Evolutionary conservation across 108 stramenopile species (phyloP).

Genomic region (Cyclostephanos invisitatus): DNA sequence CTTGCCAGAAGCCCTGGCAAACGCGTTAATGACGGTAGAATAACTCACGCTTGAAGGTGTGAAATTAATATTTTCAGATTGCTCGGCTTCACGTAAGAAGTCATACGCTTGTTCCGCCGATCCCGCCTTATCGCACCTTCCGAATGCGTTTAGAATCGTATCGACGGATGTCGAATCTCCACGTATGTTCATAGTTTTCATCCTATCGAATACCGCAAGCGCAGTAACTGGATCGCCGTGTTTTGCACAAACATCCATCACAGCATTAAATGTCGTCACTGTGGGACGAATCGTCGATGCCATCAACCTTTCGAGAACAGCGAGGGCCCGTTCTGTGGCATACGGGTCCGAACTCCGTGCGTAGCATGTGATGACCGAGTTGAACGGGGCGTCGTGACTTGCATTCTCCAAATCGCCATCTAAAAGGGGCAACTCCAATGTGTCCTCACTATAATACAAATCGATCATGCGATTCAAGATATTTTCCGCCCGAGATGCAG

Average conservation of each 20-base stretch:
- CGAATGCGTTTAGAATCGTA: constrained; percentile 45
- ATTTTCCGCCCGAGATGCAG: constrained; percentile 46
- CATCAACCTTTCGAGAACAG: constrained; percentile 41
- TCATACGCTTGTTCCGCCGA: constrained; percentile 43
- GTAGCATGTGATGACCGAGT: constrained; percentile 59
- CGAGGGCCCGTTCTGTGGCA: constrained; percentile 44
- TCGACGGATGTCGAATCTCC: constrained; percentile 44
- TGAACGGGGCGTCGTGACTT: constrained; percentile 56
- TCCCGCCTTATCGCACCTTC: constrained; percentile 23
- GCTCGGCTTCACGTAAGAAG: constrained; percentile 25
- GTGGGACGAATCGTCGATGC: constrained; percentile 33
- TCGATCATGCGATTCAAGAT: constrained; percentile 52
- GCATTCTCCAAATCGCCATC: constrained; percentile 39
- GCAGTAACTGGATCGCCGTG: constrained; percentile 43
- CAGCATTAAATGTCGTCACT: constrained; percentile 42
- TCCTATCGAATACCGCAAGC: constrained; percentile 35
- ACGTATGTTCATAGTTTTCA: constrained; percentile 20
- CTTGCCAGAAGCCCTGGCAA: constrained; percentile 28
- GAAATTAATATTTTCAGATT: constrained; percentile 14
- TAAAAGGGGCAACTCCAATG: constrained; percentile 19
- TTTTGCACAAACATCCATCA: constrained; percentile 52
- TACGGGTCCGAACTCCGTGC: constrained; percentile 36
- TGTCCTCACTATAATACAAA: constrained; percentile 28
- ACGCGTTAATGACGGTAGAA: constrained; percentile 49
- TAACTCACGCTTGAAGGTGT: constrained; percentile 32